These are phyloP conservation scores for Zizania palustris DNA, from an alignment of 202 grass and related monocot species.

Conservation along the genomic window DNA sequence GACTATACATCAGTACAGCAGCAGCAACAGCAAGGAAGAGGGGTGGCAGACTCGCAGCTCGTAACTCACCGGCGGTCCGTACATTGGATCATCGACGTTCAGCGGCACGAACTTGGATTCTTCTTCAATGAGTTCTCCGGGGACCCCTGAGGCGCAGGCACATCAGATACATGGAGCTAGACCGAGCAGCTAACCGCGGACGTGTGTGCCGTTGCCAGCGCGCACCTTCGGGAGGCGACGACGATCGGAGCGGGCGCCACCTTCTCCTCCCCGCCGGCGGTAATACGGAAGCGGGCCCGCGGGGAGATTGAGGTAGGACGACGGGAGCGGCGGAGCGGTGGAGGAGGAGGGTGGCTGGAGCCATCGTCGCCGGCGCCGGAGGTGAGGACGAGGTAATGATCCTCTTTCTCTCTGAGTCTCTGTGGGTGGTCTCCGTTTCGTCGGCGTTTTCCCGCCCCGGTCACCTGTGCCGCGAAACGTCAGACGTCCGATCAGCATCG, in stretches of 20 bases:
- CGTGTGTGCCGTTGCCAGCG: background rate
- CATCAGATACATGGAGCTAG: background rate
- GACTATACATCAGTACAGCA: too few species aligned
- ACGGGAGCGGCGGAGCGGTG: background rate
- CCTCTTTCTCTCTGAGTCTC: conserved; percentile 22
- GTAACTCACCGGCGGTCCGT: conserved; percentile 81
- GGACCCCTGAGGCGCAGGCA: conserved; percentile 47
- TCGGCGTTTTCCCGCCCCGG: conserved; percentile 10
- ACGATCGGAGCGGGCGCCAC: conserved; percentile 29
- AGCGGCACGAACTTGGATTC: conserved; percentile 89
- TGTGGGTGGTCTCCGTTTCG: background rate
- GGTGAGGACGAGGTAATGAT: conserved; percentile 56
- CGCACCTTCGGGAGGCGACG: conserved; percentile 45
- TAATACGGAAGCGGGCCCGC: background rate
- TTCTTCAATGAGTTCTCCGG: conserved; percentile 69
- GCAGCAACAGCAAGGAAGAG: background rate
- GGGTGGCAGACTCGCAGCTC: conserved; percentile 1
- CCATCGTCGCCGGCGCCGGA: conserved; percentile 59
- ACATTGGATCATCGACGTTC: conserved; percentile 78
- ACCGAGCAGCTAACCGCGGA: background rate
- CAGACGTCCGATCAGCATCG: conserved; percentile 14
- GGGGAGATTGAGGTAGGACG: background rate
- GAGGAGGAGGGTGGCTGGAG: conserved; percentile 15
- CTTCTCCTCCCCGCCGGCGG: background rate
- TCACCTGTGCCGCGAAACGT: background rate